Conservation (phyloP, 805 yeast genomes). For the Myxozyma nipponensis region DNA sequence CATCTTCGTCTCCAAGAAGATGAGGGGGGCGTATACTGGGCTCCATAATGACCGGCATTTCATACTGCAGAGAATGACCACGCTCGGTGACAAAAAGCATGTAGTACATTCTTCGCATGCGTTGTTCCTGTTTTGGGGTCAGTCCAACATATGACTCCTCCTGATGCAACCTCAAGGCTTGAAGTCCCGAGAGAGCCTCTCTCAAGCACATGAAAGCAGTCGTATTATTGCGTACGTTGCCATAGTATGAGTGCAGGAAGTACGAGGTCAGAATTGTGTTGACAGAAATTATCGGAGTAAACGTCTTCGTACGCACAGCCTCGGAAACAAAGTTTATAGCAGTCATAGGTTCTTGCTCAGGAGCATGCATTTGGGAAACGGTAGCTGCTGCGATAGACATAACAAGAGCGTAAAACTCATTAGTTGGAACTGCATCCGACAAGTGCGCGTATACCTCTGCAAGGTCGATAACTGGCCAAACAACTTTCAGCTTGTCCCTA, state of each 20-base stretch:
- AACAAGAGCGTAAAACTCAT: background rate
- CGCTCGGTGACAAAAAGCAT: conserved; percentile 1
- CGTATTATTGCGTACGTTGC: background rate
- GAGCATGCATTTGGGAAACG: background rate
- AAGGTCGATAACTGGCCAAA: conserved; percentile 1
- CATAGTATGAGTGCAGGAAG: conserved; percentile 3
- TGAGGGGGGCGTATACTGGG: background rate
- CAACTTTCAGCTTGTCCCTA: background rate
- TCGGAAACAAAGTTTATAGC: background rate
- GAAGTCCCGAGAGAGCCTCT: conserved; percentile 1
- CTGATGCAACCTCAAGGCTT: background rate
- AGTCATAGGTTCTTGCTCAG: background rate
- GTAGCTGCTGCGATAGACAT: conserved; percentile 1
- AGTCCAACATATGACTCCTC: conserved; percentile 1
- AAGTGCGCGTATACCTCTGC: background rate
- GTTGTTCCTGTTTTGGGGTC: background rate
- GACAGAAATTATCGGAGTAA: background rate
- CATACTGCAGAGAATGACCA: conserved; percentile 1
- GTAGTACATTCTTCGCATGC: background rate
- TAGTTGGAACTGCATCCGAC: background rate
- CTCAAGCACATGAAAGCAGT: background rate
- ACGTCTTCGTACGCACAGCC: background rate
- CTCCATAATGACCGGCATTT: conserved; percentile 1
- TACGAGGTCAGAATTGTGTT: background rate
- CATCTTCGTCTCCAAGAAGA: background rate